Evolutionary conservation across 768 basidiomycete genomes (phyloP).

Genomic region (Gautieria morchelliformis): DNA sequence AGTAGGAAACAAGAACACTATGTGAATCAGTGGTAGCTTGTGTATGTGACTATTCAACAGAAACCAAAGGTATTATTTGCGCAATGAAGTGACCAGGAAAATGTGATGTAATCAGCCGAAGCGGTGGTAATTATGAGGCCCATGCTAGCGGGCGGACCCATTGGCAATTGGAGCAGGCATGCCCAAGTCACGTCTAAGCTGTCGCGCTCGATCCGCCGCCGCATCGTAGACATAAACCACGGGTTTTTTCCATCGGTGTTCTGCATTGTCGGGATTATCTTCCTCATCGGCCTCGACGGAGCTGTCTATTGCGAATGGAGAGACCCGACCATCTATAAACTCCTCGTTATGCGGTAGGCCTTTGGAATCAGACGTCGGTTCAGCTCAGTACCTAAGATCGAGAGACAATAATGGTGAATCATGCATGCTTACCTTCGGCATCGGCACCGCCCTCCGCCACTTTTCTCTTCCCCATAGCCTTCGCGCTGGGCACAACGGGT

Average conservation of each 20-base stretch:
- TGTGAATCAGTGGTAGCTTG: background rate
- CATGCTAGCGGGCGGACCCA: background rate
- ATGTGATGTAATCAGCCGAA: background rate
- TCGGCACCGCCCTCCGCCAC: slow-evolving; percentile 42
- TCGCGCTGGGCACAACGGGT: slow-evolving; percentile 65
- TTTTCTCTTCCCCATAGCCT: slow-evolving; percentile 79
- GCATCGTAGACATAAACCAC: slow-evolving; percentile 87
- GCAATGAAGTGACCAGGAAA: background rate
- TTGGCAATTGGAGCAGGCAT: slow-evolving; percentile 5
- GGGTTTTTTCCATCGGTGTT: slow-evolving; percentile 33
- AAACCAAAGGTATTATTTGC: background rate
- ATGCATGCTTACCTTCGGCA: slow-evolving; percentile 34
- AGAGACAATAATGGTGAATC: background rate
- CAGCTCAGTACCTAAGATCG: slow-evolving; percentile 5
- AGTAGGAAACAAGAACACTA: background rate
- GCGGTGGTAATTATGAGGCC: background rate
- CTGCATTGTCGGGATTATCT: slow-evolving; percentile 17
- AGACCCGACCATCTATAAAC: slow-evolving; percentile 19
- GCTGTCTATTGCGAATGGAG: slow-evolving; percentile 16
- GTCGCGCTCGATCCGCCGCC: slow-evolving; percentile 63
- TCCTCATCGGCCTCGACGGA: slow-evolving; percentile 40
- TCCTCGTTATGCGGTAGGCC: slow-evolving; percentile 11
- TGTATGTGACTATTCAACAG: no score
- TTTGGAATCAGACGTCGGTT: background rate
- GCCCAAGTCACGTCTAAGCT: slow-evolving; percentile 10